Percentiles rank a stretch among this genome's conserved stretches.
These are phyloP conservation scores for Populus hybrid DNA, from an alignment of 441 rosid species.

Conservation along the genomic window DNA sequence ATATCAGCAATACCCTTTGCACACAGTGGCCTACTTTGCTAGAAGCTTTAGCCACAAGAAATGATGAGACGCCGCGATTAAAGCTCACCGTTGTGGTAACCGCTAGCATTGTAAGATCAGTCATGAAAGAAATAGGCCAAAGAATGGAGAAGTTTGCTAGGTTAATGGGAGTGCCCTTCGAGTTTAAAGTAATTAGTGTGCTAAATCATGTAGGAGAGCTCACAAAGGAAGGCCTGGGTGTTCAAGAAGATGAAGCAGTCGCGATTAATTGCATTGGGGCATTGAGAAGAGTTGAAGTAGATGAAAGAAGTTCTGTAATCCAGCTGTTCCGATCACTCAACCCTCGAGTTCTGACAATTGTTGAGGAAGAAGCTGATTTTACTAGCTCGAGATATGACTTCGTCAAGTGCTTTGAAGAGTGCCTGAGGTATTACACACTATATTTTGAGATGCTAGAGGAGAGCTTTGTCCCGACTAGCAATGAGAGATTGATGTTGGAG, in stretches of 20 bases:
- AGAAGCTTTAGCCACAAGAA: slow-evolving; percentile 65
- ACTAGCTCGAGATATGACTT: slow-evolving; percentile 49
- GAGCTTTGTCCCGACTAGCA: slow-evolving; percentile 60
- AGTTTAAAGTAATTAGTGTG: slow-evolving; percentile 49
- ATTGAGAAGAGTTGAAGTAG: slow-evolving; percentile 39
- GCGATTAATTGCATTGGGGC: slow-evolving; percentile 68
- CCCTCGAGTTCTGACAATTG: slow-evolving; percentile 59
- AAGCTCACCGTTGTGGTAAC: slow-evolving; percentile 69
- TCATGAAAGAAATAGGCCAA: slow-evolving; percentile 67
- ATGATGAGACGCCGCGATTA: slow-evolving; percentile 59
- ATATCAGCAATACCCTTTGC: slow-evolving; percentile 71
- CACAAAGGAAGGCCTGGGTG: slow-evolving; percentile 40
- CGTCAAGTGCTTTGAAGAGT: slow-evolving; percentile 67
- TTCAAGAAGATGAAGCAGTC: slow-evolving; percentile 56
- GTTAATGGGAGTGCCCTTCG: slow-evolving; percentile 78
- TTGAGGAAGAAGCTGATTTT: slow-evolving; percentile 75
- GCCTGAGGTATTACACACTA: slow-evolving; percentile 50
- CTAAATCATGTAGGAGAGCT: slow-evolving; percentile 41
- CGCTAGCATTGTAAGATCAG: slow-evolving; percentile 34
- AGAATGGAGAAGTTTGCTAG: slow-evolving; percentile 87
- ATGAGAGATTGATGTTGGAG: slow-evolving; percentile 63
- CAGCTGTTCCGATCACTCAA: slow-evolving; percentile 39
- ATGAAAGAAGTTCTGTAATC: slow-evolving; percentile 42
- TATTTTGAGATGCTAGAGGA: slow-evolving; percentile 76
- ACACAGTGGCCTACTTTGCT: slow-evolving; percentile 81